These are phyloP conservation scores for Leccinum obscurum DNA, from an alignment of 768 basidiomycete genomes.

Conservation along the genomic window DNA sequence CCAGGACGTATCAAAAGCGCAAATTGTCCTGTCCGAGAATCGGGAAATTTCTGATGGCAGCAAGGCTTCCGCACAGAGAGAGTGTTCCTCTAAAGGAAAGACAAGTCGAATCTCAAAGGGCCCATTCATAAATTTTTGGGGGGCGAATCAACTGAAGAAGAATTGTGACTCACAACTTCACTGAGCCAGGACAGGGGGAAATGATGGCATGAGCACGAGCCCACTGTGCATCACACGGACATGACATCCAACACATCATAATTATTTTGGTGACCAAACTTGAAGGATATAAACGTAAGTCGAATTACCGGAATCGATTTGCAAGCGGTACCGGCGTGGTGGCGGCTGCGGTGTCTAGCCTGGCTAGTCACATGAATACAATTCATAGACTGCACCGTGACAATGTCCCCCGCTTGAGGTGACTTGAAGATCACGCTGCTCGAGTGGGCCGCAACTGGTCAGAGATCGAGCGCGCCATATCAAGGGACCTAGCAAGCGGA, in stretches of 20 bases:
- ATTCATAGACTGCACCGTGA: neutral
- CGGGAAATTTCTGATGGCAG: neutral
- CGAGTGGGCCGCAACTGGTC: neutral
- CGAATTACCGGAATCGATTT: conserved; percentile 17
- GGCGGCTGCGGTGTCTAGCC: conserved; percentile 10
- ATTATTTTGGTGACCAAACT: conserved; percentile 9
- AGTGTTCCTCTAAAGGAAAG: neutral
- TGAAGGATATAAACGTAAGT: conserved; percentile 16
- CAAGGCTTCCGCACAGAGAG: neutral
- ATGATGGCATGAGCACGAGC: conserved; percentile 7
- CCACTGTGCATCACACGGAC: conserved; percentile 22
- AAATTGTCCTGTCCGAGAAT: neutral
- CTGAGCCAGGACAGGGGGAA: conserved; percentile 1
- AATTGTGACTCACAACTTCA: conserved; percentile 3
- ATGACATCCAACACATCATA: conserved; percentile 25
- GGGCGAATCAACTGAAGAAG: conserved; percentile 18
- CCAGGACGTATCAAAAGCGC: neutral
- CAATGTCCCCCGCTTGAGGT: conserved; percentile 5
- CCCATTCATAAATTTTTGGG: conserved; percentile 2
- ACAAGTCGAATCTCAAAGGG: conserved; percentile 9
- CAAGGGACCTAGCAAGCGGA: conserved; percentile 3
- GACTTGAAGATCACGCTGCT: conserved; percentile 8
- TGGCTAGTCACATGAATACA: conserved; percentile 1
- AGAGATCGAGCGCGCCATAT: neutral
- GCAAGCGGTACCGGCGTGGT: conserved; percentile 25